A percentile compares a stretch with the other conserved stretches of the same genome.
Conservation (phyloP, 768 basidiomycete species). For the Lanmaoa pseudosensibilis region DNA sequence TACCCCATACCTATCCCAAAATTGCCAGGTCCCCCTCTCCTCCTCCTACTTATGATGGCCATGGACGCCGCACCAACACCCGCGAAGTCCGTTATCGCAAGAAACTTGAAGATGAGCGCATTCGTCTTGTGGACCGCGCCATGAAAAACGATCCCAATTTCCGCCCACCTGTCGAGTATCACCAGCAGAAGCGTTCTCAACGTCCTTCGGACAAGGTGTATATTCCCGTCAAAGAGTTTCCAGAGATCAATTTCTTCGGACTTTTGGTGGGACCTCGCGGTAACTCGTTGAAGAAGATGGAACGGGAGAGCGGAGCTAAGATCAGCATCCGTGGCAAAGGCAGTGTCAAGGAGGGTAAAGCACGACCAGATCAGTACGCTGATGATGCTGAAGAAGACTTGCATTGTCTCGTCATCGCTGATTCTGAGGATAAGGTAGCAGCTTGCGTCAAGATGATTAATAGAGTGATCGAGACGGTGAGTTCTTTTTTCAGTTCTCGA, state of each 20-base stretch:
- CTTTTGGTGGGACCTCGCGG: constrained; percentile 97
- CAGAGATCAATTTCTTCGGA: constrained; percentile 99
- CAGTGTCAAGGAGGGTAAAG: constrained; percentile 98
- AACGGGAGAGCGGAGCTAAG: constrained; percentile 95
- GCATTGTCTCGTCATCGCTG: constrained; percentile 94
- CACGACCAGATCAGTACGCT: constrained; percentile 88
- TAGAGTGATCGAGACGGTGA: constrained; percentile 94
- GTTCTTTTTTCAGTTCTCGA: constrained; percentile 26
- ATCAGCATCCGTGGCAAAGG: constrained; percentile 99
- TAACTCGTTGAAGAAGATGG: constrained; percentile 99
- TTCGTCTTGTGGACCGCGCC: constrained; percentile 89
- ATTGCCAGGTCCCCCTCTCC: constrained; percentile 83
- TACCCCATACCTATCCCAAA: constrained; percentile 13
- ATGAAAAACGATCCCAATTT: constrained; percentile 99
- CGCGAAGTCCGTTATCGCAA: constrained; percentile 98
- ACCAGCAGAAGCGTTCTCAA: constrained; percentile 90
- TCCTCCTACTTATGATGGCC: constrained; percentile 94
- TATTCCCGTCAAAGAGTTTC: constrained; percentile 99
- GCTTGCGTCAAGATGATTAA: constrained; percentile 95
- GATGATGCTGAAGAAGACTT: constrained; percentile 99
- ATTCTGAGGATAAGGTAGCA: constrained; percentile 88
- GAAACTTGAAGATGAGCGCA: constrained; percentile 90
- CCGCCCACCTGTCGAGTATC: constrained; percentile 95
- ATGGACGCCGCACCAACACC: constrained; percentile 97
- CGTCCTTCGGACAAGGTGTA: constrained; percentile 98